These are phyloP conservation scores for Apiospora marii DNA, from an alignment of 2,329 filamentous ascomycete species.

Conservation along the genomic window DNA sequence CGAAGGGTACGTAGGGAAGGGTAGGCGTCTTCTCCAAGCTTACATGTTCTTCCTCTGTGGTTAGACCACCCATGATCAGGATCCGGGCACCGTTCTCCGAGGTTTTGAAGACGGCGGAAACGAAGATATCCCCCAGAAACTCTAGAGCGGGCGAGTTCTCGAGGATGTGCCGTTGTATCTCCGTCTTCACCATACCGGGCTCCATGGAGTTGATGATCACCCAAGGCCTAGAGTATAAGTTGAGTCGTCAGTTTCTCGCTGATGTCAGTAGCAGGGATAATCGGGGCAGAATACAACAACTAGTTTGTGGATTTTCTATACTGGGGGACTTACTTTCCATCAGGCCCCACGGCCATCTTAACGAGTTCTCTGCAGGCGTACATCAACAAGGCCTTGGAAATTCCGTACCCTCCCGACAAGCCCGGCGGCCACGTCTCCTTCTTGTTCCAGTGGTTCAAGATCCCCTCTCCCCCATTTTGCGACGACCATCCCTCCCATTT, in stretches of 20 bases:
- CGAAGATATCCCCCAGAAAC: neutral
- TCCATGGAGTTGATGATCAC: conserved; percentile 17
- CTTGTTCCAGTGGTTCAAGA: conserved; percentile 19
- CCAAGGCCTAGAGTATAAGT: neutral
- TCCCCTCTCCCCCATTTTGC: neutral
- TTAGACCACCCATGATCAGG: neutral
- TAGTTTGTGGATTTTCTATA: neutral
- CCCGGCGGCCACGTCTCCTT: conserved; percentile 10
- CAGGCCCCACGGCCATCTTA: neutral
- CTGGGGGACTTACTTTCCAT: conserved; percentile 10
- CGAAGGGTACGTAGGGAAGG: no score
- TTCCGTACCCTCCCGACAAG: neutral
- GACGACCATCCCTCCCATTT: neutral
- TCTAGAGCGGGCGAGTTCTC: neutral
- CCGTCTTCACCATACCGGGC: conserved; percentile 14
- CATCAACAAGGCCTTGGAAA: conserved; percentile 16
- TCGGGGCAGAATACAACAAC: neutral
- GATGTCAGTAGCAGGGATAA: neutral
- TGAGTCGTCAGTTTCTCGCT: neutral
- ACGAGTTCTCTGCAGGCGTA: neutral
- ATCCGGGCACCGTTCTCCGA: conserved; percentile 14
- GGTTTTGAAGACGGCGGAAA: conserved; percentile 4
- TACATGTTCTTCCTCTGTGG: conserved; percentile 19
- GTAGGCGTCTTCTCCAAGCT: neutral
- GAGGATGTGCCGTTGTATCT: conserved; percentile 6